Evolutionary conservation across 1,284 basidiomycete species (phyloP).

Genomic region (Irpex lacteus): DNA sequence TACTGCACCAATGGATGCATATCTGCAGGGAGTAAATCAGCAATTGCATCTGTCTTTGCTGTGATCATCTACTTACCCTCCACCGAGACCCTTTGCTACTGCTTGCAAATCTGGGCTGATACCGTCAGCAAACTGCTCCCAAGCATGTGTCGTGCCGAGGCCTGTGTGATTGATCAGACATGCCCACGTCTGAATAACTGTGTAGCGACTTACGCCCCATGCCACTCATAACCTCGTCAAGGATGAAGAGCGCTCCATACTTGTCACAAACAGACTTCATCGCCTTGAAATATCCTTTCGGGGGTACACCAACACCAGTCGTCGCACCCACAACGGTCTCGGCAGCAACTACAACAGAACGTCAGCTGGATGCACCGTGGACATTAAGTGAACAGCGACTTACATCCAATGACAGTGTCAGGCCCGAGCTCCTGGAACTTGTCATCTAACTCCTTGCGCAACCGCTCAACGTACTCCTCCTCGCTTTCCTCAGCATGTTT

Average conservation of each 20-base stretch:
- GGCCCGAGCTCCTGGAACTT: slow-evolving; percentile 81
- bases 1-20: slow-evolving; percentile 80
- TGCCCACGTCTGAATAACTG: slow-evolving; percentile 2
- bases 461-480: slow-evolving; percentile 72
- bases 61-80: slow-evolving; percentile 52
- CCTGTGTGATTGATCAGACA: slow-evolving; percentile 38
- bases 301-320: slow-evolving; percentile 70
- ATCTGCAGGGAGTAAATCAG: slow-evolving; percentile 39
- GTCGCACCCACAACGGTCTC: slow-evolving; percentile 85
- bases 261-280: slow-evolving; percentile 88
- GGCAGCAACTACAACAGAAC: slow-evolving; percentile 62
- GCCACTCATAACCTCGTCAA: slow-evolving; percentile 87
- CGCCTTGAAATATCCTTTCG: slow-evolving; percentile 78
- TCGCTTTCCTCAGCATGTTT: slow-evolving; percentile 67
- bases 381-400: slow-evolving; percentile 24
- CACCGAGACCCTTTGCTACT: slow-evolving; percentile 83
- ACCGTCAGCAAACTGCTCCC: slow-evolving; percentile 80
- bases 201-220: slow-evolving; percentile 65
- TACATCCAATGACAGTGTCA: slow-evolving; percentile 77
- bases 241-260: slow-evolving; percentile 82
- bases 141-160: slow-evolving; percentile 82
- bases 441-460: slow-evolving; percentile 76
- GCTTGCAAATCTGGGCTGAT: slow-evolving; percentile 79
- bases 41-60: neutral
- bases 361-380: slow-evolving; percentile 4